Evolutionary conservation across 768 basidiomycete genomes (phyloP).

Genomic region (Daedaleopsis sinensis): DNA sequence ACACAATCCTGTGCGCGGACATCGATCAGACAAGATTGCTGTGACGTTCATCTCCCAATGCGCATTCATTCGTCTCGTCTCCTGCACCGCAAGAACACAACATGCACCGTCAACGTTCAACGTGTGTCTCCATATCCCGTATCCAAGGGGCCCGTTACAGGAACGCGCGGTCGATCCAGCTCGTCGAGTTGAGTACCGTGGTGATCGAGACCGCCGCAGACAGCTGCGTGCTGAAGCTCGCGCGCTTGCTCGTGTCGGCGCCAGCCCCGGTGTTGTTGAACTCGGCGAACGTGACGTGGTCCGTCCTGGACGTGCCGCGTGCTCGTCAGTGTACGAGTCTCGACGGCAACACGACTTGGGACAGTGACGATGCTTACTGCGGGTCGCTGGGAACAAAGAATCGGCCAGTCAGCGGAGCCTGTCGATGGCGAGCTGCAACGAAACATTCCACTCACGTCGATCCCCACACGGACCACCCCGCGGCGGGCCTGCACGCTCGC

Average conservation of each 20-base stretch:
- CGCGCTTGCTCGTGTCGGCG: slow-evolving; percentile 21
- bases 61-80: not conserved
- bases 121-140: too few relatives aligned
- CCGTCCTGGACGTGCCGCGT: slow-evolving; percentile 22
- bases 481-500: slow-evolving; percentile 12
- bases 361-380: slow-evolving; percentile 14
- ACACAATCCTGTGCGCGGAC: too few relatives aligned
- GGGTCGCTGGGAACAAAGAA: slow-evolving; percentile 13
- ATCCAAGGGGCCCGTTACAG: slow-evolving; percentile 14
- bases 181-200: slow-evolving; percentile 25
- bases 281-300: slow-evolving; percentile 34
- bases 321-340: not conserved
- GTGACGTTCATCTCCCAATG: too few relatives aligned
- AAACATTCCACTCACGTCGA: slow-evolving; percentile 5
- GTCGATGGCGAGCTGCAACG: not conserved
- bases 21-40: too few relatives aligned
- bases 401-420: not conserved
- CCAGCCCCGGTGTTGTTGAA: slow-evolving; percentile 32
- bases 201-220: slow-evolving; percentile 22
- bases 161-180: slow-evolving; percentile 26
- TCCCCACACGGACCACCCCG: slow-evolving; percentile 33
- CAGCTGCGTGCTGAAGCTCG: slow-evolving; percentile 32
- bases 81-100: not conserved
- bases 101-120: not conserved
- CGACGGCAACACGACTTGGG: not conserved